phyloP scores from a whole-genome alignment of 1,284 basidiomycete genomes.

The Puccinia triticina region DNA sequence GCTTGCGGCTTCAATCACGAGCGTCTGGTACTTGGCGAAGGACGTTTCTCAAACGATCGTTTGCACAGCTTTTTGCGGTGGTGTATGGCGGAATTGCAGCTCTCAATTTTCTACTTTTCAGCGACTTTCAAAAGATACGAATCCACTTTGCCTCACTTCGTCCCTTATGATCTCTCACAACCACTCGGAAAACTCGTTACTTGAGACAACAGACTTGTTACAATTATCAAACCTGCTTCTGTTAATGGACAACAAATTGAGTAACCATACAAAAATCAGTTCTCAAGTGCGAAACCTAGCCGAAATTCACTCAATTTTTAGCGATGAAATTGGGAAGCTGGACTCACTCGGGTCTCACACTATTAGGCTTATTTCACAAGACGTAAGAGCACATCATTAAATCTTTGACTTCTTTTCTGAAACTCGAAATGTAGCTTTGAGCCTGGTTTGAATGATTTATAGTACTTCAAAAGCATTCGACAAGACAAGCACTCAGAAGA shows the following conservation, averaged over 20 bases:
- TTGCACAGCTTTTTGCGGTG: not conserved
- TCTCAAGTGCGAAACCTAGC: conserved; percentile 18
- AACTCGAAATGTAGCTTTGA: not conserved
- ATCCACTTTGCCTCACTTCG: not conserved
- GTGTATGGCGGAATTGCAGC: not conserved
- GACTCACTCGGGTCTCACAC: not conserved
- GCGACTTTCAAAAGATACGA: not conserved
- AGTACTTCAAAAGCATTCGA: not conserved
- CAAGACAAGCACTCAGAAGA: not conserved
- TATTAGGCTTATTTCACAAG: not conserved
- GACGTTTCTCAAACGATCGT: not conserved
- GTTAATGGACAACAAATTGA: not conserved
- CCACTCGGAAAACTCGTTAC: not conserved
- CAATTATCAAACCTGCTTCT: not conserved
- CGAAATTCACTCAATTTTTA: not conserved
- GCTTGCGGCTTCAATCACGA: not conserved
- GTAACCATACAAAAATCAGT: not conserved
- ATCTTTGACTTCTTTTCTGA: not conserved
- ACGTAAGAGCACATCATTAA: not conserved
- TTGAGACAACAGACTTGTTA: not conserved
- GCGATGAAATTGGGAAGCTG: not conserved
- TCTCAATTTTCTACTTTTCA: not conserved
- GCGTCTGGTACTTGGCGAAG: not conserved
- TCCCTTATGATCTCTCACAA: not conserved
- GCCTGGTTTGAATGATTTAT: not conserved